Evolutionary conservation across 2,329 filamentous ascomycete genomes (phyloP), one percentile per base, ranked within the genome.

Genomic region (Verticillium dahliae): DNA sequence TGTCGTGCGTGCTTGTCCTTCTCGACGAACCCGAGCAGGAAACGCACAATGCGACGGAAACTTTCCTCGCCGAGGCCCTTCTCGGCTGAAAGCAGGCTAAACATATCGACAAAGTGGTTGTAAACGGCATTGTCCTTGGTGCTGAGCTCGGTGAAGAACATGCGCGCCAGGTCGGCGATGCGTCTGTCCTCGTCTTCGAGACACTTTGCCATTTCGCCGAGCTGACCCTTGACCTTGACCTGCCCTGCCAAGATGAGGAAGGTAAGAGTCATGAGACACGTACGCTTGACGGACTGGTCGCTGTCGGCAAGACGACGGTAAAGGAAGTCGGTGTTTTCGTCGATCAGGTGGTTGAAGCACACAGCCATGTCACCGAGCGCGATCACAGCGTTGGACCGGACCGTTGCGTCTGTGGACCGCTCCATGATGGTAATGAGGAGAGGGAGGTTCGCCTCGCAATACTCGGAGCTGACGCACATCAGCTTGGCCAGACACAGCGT

Each of bases 61-160:
- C 90, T 86, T 68, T 97, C 92, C 73, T 97, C 94, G 10, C 92
- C 88, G 67, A 99, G 80, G 35, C 81, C 85, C 60, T 85, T 85
- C 68, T 96, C 94, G 0, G 92, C 90, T 62, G 91, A 95, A 56
- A 99, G 81, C 66, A 98, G 78, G 71, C 90, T 94, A 76, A 99
- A 99, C 91, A 99, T 98, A 73, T 99, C 95, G 34, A 99, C 92
- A 76, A 99, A 99, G 78, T 99, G 94, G 74, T 99, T 99, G 76
- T 99, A 99, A 2, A 99, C 92, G 2, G 95, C 95, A 71, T 99
- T 99, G 74, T 99, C 95, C 80, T 99, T 99, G 68, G 92, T 97
- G 64, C 93, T 92, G 61, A 99, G 84, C 76, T 99, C 95, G 0
- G 92, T 94, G 76, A 99, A 99, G 85, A 99, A 99, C 94, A 98